Conservation (phyloP, 495 filamentous ascomycete genomes). For the Penicillium lagena region DNA sequence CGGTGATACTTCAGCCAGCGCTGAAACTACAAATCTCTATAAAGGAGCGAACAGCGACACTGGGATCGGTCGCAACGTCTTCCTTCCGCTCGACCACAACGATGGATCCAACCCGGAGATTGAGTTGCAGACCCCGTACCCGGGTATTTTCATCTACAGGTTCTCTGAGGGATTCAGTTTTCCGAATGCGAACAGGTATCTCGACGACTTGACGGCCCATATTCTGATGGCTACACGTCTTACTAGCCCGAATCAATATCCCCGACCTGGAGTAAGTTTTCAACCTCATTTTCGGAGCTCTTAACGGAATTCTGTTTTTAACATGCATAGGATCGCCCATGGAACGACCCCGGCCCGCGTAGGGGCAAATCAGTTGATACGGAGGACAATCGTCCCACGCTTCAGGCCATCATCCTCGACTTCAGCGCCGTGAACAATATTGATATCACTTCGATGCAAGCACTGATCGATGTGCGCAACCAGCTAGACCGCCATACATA, state of each 20-base stretch:
- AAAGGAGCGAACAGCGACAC: slow-evolving; percentile 21
- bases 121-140: slow-evolving; percentile 71
- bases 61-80: slow-evolving; percentile 71
- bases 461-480: slow-evolving; percentile 95
- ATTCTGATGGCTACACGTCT: slow-evolving; percentile 74
- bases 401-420: slow-evolving; percentile 92
- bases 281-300: no score
- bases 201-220: slow-evolving; percentile 66
- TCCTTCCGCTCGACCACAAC: slow-evolving; percentile 76
- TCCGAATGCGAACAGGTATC: slow-evolving; percentile 86
- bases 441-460: slow-evolving; percentile 89
- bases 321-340: no score
- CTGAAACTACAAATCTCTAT: slow-evolving; percentile 24
- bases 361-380: slow-evolving; percentile 42
- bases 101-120: slow-evolving; percentile 91
- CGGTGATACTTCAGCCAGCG: slow-evolving; percentile 53
- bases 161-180: slow-evolving; percentile 98
- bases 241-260: slow-evolving; percentile 62
- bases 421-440: slow-evolving; percentile 96
- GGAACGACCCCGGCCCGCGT: slow-evolving; percentile 88
- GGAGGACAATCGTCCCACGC: slow-evolving; percentile 55
- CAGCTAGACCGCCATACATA: slow-evolving; percentile 85
- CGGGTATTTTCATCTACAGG: slow-evolving; percentile 95
- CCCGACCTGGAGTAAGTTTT: slow-evolving; percentile 63
- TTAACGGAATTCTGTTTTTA: no score